A percentile compares a stretch with the other conserved stretches of the same genome.
These are phyloP conservation scores for Stagonosporopsis vannaccii DNA, from an alignment of 2,329 filamentous ascomycete genomes.

Conservation along the genomic window DNA sequence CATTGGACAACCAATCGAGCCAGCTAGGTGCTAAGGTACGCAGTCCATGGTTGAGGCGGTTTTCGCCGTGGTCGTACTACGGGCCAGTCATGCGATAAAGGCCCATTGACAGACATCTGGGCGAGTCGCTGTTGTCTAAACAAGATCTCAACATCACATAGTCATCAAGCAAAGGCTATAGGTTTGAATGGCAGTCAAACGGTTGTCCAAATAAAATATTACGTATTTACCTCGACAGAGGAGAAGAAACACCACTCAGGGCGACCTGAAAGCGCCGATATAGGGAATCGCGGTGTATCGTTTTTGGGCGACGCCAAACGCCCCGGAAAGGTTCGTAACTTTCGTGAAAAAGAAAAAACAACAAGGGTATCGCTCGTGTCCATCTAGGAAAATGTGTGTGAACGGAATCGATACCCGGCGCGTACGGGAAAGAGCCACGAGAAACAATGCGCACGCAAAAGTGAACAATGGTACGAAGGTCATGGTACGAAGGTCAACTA, in stretches of 20 bases:
- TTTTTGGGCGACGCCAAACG: conserved; percentile 15
- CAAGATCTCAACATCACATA: not conserved
- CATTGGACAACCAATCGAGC: not conserved
- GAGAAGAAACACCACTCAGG: conserved; percentile 18
- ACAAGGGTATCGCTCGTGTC: conserved; percentile 7
- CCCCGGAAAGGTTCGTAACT: conserved; percentile 11
- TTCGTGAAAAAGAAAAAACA: conserved; percentile 12
- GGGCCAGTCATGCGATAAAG: not conserved
- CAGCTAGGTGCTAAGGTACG: not conserved
- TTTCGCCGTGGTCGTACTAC: not conserved
- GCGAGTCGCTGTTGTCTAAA: not conserved
- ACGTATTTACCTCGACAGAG: conserved; percentile 21
- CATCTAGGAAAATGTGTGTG: conserved; percentile 17
- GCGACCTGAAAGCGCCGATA: conserved; percentile 25
- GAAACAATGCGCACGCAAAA: not conserved
- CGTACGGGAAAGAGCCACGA: conserved; percentile 2
- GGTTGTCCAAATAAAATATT: conserved; percentile 28
- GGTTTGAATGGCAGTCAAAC: not conserved
- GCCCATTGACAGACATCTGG: not conserved
- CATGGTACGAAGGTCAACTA: conserved; percentile 3
- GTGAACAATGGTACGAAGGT: not conserved
- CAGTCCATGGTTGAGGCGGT: not conserved
- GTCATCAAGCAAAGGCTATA: not conserved
- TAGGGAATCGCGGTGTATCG: conserved; percentile 11
- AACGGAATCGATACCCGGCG: conserved; percentile 9